Evolutionary conservation across 2,329 filamentous ascomycete species (phyloP).

Genomic region (Kalaharituber pfeilii): DNA sequence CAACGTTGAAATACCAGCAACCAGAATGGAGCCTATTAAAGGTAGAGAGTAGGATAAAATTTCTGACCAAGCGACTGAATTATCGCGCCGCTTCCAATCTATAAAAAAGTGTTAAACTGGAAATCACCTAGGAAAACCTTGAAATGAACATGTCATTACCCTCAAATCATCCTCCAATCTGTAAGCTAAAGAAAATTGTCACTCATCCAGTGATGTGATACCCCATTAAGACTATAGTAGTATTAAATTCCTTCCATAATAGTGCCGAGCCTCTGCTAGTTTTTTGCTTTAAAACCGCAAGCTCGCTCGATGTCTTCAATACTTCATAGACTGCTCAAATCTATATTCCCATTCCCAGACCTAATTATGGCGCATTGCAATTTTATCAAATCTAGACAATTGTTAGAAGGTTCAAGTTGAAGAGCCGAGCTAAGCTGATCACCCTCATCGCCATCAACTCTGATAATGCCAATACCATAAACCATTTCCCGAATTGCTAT

Average conservation of each 20-base stretch:
- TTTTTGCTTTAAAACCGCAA: constrained; percentile 51
- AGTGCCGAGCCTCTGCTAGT: constrained; percentile 7
- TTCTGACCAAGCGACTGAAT: constrained; percentile 65
- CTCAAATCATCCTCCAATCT: constrained; percentile 83
- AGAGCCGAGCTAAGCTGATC: constrained; percentile 2
- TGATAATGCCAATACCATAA: constrained; percentile 85
- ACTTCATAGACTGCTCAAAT: constrained; percentile 74
- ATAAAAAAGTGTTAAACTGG: neutral
- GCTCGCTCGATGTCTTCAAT: constrained; percentile 55
- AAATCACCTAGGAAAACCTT: too few relatives aligned
- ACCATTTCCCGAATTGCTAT: constrained; percentile 75
- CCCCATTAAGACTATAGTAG: constrained; percentile 71
- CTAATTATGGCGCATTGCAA: too few relatives aligned
- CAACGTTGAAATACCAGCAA: neutral
- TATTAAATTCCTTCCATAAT: constrained; percentile 21
- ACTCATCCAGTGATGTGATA: constrained; percentile 89
- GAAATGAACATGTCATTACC: too few relatives aligned
- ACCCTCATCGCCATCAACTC: constrained; percentile 75
- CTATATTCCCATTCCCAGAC: too few relatives aligned
- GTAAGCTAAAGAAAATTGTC: constrained; percentile 96
- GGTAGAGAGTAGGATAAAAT: too few relatives aligned
- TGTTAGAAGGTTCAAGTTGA: neutral
- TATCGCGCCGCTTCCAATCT: constrained; percentile 81
- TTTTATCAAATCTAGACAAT: constrained; percentile 28
- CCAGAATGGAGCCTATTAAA: neutral